These are phyloP conservation scores for Mimosa bimucronata DNA, from an alignment of 306 rosid species.

Conservation along the genomic window DNA sequence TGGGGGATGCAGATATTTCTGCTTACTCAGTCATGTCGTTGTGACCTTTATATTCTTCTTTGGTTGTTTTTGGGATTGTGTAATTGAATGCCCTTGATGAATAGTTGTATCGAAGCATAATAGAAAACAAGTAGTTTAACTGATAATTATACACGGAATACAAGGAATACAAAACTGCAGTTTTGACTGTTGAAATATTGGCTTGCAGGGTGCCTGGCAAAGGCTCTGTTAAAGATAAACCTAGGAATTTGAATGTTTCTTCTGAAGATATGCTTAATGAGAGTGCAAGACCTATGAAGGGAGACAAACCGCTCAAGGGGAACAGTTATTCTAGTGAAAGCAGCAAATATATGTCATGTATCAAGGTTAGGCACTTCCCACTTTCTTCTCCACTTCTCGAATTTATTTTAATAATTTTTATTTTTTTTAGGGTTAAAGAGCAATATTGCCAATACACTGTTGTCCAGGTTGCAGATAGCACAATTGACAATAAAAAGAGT, in stretches of 20 bases:
- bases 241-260: constrained; percentile 50
- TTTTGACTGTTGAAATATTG: constrained; percentile 35
- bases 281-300: constrained; percentile 54
- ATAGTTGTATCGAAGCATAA: not conserved
- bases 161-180: not conserved
- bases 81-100: constrained; percentile 23
- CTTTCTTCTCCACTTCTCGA: not conserved
- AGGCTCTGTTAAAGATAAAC: constrained; percentile 53
- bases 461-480: too few species aligned
- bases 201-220: constrained; percentile 59
- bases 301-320: constrained; percentile 58
- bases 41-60: constrained; percentile 2
- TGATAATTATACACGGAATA: not conserved
- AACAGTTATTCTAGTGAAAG: constrained; percentile 61
- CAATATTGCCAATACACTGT: too few species aligned
- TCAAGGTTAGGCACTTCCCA: constrained; percentile 68
- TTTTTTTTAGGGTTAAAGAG: too few species aligned
- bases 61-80: constrained; percentile 15
- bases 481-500: too few species aligned
- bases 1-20: constrained; percentile 13
- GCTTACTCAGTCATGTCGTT: not conserved
- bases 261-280: constrained; percentile 49
- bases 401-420: constrained; percentile 12
- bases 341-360: constrained; percentile 88
- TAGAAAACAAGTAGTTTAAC: not conserved